Percentiles rank a stretch among this genome's conserved stretches.
phyloP scores from a whole-genome alignment of 441 rosid species.

The Hypseocharis bilobata region DNA sequence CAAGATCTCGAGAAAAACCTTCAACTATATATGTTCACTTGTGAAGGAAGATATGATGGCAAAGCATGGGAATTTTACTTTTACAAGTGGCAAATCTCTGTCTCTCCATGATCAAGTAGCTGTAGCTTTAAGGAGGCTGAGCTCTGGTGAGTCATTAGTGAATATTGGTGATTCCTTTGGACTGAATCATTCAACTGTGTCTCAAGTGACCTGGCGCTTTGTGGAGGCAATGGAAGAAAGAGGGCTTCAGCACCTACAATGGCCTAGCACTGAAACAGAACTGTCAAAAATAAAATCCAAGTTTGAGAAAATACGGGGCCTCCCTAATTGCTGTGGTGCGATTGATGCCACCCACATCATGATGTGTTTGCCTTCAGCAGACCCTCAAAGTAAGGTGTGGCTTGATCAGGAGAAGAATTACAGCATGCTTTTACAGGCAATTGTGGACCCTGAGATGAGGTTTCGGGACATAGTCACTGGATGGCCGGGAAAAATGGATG shows the following conservation, averaged over 20 bases:
- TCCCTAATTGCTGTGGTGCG: constrained; percentile 75
- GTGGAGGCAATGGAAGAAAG: constrained; percentile 84
- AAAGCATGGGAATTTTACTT: constrained; percentile 44
- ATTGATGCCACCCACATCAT: constrained; percentile 63
- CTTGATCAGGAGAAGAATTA: constrained; percentile 58
- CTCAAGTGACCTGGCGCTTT: constrained; percentile 84
- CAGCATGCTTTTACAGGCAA: constrained; percentile 79
- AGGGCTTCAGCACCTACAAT: constrained; percentile 56
- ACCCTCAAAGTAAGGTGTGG: constrained; percentile 55
- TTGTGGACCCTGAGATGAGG: constrained; percentile 74
- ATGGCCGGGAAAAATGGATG: constrained; percentile 76
- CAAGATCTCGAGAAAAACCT: constrained; percentile 44
- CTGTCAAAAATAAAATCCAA: constrained; percentile 44
- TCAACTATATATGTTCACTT: constrained; percentile 50
- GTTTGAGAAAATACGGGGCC: constrained; percentile 65
- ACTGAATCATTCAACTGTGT: constrained; percentile 68
- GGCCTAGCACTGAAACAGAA: constrained; percentile 57
- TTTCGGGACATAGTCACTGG: constrained; percentile 67
- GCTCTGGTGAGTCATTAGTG: constrained; percentile 75
- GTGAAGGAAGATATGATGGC: constrained; percentile 44
- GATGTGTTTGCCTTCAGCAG: constrained; percentile 65
- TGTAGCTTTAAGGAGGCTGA: constrained; percentile 73
- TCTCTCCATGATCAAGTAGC: constrained; percentile 70
- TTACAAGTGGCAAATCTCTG: constrained; percentile 48
- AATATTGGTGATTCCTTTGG: constrained; percentile 66